phyloP scores from a whole-genome alignment of 805 yeast species.

The Candida argentea region DNA sequence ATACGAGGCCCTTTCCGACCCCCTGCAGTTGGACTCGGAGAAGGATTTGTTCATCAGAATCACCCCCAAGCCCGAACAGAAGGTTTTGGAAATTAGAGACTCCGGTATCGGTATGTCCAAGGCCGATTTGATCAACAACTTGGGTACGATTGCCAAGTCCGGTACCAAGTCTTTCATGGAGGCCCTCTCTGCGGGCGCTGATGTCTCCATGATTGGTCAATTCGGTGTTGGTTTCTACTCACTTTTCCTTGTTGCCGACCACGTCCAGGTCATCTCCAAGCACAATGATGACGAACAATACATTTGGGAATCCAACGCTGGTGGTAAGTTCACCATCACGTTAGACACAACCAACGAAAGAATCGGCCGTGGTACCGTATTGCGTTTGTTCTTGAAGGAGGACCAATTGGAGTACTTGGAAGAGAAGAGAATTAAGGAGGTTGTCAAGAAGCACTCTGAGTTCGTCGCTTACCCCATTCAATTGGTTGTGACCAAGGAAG shows the following conservation, averaged over 20 bases:
- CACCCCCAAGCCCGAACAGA: conserved; percentile 92
- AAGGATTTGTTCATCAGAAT: conserved; percentile 96
- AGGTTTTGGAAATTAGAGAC: conserved; percentile 94
- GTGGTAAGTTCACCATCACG: conserved; percentile 97
- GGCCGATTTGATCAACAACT: conserved; percentile 96
- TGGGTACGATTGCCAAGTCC: conserved; percentile 99
- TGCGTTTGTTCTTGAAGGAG: conserved; percentile 95
- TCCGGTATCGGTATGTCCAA: conserved; percentile 99
- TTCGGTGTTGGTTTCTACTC: conserved; percentile 99
- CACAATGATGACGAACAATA: conserved; percentile 99
- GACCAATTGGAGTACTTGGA: conserved; percentile 98
- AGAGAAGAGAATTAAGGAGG: conserved; percentile 99
- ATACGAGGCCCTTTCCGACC: conserved; percentile 91
- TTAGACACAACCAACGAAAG: conserved; percentile 80
- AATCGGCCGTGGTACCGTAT: conserved; percentile 88
- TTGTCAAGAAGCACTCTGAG: conserved; percentile 98
- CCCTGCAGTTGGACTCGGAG: conserved; percentile 84
- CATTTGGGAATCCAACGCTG: conserved; percentile 99
- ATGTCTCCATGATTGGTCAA: conserved; percentile 99
- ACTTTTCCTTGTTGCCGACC: conserved; percentile 96
- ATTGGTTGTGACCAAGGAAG: conserved; percentile 95
- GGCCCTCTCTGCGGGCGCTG: conserved; percentile 99
- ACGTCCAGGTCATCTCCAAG: conserved; percentile 96
- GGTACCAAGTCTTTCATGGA: conserved; percentile 99
- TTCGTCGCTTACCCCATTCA: conserved; percentile 99